Evolutionary conservation across 2,329 filamentous ascomycete genomes (phyloP), one percentile per base, ranked within the genome.

Genomic region (Paecilomyces formosus): DNA sequence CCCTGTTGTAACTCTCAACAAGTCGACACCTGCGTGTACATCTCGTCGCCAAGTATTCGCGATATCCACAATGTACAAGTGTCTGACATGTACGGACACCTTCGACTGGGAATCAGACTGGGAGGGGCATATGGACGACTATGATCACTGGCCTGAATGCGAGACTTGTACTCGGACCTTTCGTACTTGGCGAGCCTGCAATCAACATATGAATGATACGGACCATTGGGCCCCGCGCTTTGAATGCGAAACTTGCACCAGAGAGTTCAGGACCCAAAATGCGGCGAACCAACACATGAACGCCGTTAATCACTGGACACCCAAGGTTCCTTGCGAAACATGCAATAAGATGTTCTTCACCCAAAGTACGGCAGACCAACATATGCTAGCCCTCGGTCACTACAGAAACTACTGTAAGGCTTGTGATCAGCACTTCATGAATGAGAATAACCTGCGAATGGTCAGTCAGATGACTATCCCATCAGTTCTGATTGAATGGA

Each of bases 261-360:
- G 55, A 1, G 49, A 53, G 1, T 74, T 72, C 60, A 22, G 21
- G n/a, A 64, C 64, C 13, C 57, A 65, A 56, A 33, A 55, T 52
- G 62, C 66, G 7, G 65, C 61, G 24, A 54, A 64, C 31, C 64
- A 72, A 45, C 74, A 76, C 59, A 72, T 72, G 72, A 57, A 59
- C n/a, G 33, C 33, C 33, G 1, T 39, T 39, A 4, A 12, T 15
- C 33, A 39, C 33, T 39, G 33, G 33, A 5, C 9, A 39, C 33
- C 33, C 13, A 39, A 13, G n/a, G 2, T 39, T 15, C 11, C 33
- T 39, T 39, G 35, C 15, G 35, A 39, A 7, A 39, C 35, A 7
- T 39, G 35, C 13, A n/a, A 39, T n/a, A 1, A 18, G 12, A 4
- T 15, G 13, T 39, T 39, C 13, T 39, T n/a, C 13, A 3, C 1